Percentiles rank a stretch among this genome's conserved stretches.
Conservation (phyloP, 352 stramenopile species). For the Sclerospora graminicola region DNA sequence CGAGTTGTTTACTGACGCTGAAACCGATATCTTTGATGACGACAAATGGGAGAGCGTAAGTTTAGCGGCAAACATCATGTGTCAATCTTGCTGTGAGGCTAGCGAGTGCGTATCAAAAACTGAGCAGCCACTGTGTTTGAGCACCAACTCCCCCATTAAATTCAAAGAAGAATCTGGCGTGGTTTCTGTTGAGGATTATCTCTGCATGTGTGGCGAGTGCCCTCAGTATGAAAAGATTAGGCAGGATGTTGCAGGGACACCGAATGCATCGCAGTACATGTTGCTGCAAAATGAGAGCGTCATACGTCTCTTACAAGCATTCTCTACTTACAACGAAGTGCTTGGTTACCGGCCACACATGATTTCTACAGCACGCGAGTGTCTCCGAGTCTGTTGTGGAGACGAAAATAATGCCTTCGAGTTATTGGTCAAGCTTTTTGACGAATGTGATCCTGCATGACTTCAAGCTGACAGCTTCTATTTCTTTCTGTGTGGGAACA, state of each 20-base stretch:
- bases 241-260: slow-evolving; percentile 23
- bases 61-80: no score
- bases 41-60: no score
- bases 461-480: slow-evolving; percentile 1
- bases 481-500: slow-evolving; percentile 19
- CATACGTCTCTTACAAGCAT: slow-evolving; percentile 43
- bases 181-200: slow-evolving; percentile 47
- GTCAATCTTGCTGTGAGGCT: no score
- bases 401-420: slow-evolving; percentile 56
- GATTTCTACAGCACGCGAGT: no score
- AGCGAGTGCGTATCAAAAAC: slow-evolving; percentile 8
- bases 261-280: slow-evolving; percentile 14
- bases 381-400: slow-evolving; percentile 36
- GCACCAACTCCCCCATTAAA: slow-evolving; percentile 5
- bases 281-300: slow-evolving; percentile 17
- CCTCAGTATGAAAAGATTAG: slow-evolving; percentile 44
- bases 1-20: no score
- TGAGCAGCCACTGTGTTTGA: slow-evolving; percentile 19
- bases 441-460: slow-evolving; percentile 27
- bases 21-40: slow-evolving; percentile 19
- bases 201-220: slow-evolving; percentile 54
- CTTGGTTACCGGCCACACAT: no score
- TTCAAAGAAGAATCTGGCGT: slow-evolving; percentile 2
- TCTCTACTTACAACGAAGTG: no score
- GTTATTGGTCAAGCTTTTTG: slow-evolving; percentile 48